Base-by-base conservation (phyloP, 306 rosid species). In the Citrullus amarus region DNA sequence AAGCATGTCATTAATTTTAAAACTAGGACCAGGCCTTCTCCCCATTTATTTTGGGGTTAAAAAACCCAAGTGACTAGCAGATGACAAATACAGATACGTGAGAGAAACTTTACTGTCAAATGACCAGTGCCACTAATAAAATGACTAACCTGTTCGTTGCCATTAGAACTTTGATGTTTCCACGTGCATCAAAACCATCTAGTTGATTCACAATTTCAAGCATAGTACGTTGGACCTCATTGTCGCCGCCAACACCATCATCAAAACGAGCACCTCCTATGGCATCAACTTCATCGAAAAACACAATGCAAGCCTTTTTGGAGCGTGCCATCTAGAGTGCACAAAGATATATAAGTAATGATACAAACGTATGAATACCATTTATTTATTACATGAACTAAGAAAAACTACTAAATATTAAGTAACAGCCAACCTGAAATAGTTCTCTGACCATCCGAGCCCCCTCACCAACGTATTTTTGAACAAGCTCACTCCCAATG, bases 191-290 rank as follows among this genome's bases (percentile, higher is more conserved):
- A 84, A 96, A 96, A 1, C 99, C 99, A 85, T 96, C 99, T 44
- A 96, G 97, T 72, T 96, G 99, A 88, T 96, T 96, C 81, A 96
- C 97, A 82, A 96, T 93, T 84, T 96, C 99, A 84, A 96, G 97
- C 98, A 96, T 93, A 1, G 98, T 96, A 3, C 99, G 92, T 56
- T 96, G 99, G 83, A 96, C 99, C 80, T 96, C 98, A 56, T 93
- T 96, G 79, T 96, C 99, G 32, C 98, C 99, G 44, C 98, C 99
- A 67, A 93, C 98, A 79, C 98, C 98, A 82, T 93, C 99, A 50
- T 96, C 99, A 88, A 96, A 96, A 3, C 98, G 88, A 2, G 99
- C 99, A 81, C 98, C 98, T 83, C 98, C 99, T n/a, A 96, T 96
- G 73, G 99, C 99, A 87, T 96, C 99, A 25, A 96, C 90, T 88